Percentiles rank a stretch among this genome's conserved stretches.
Conservation (phyloP, 1,284 basidiomycete species). For the Irpex rosettiformis region DNA sequence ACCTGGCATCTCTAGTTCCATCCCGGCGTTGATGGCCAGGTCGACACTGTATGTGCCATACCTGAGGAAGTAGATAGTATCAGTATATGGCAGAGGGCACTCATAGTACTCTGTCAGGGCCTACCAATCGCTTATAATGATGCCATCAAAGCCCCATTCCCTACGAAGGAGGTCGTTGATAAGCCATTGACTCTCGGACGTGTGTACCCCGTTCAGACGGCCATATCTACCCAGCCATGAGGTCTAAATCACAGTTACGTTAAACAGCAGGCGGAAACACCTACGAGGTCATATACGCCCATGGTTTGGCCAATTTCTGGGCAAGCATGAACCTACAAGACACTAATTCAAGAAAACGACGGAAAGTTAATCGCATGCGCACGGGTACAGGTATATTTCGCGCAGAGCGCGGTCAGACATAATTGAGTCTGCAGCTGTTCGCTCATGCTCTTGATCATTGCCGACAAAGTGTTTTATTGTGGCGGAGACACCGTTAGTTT, state of each 20-base stretch:
- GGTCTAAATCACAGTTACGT: constrained; percentile 9
- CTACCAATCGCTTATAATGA: constrained; percentile 67
- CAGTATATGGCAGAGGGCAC: constrained; percentile 3
- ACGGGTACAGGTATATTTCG: constrained; percentile 72
- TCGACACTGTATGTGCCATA: constrained; percentile 62
- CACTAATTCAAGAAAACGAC: constrained; percentile 1
- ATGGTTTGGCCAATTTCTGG: constrained; percentile 55
- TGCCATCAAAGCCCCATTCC: constrained; percentile 67
- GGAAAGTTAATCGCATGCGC: constrained; percentile 24
- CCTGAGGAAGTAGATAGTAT: constrained; percentile 31
- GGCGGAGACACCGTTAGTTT: constrained; percentile 59
- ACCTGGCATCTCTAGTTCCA: constrained; percentile 73
- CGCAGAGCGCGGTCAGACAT: constrained; percentile 61
- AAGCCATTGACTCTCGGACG: constrained; percentile 54
- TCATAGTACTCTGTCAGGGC: constrained; percentile 12
- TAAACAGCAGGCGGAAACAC: constrained; percentile 16
- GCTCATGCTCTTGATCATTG: constrained; percentile 68
- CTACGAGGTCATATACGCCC: constrained; percentile 63
- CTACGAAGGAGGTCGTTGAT: constrained; percentile 56
- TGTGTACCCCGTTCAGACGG: constrained; percentile 59
- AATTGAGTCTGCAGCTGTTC: constrained; percentile 59
- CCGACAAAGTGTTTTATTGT: constrained; percentile 48
- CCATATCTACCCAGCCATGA: constrained; percentile 50
- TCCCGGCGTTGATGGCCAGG: constrained; percentile 56
- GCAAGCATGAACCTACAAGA: constrained; percentile 57